Conservation (phyloP, 495 filamentous ascomycete species). For the Wilcoxina mikolae region DNA sequence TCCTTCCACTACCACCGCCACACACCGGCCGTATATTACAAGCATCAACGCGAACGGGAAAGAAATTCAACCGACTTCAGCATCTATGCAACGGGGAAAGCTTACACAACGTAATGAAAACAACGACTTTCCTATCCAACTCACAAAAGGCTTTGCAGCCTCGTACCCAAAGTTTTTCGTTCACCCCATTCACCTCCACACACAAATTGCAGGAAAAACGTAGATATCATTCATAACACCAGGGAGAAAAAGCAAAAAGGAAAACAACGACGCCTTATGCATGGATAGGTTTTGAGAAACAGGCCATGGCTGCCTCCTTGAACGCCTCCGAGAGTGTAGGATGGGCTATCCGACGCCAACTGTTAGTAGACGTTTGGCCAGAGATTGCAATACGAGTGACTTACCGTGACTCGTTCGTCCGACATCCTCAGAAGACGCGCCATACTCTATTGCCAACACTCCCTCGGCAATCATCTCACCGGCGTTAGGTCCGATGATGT, state of each 20-base stretch:
- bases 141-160: too few species aligned
- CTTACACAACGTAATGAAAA: too few species aligned
- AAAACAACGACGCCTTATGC: constrained; percentile 41
- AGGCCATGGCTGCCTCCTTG: constrained; percentile 99
- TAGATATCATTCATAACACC: constrained; percentile 3
- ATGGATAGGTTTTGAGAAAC: constrained; percentile 91
- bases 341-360: constrained; percentile 41
- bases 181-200: too few species aligned
- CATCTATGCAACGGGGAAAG: too few species aligned
- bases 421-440: constrained; percentile 87
- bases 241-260: neutral
- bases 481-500: constrained; percentile 90
- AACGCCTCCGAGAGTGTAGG: constrained; percentile 93
- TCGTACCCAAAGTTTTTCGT: too few species aligned
- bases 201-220: neutral
- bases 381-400: neutral
- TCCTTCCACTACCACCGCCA: too few species aligned
- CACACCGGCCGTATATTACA: too few species aligned
- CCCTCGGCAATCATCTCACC: constrained; percentile 99
- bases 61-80: too few species aligned
- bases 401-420: constrained; percentile 75
- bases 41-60: too few species aligned
- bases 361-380: constrained; percentile 1
- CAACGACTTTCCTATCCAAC: too few species aligned
- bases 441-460: constrained; percentile 89